Conservation (phyloP, 768 basidiomycete species). For the Boletus tomentosulus region DNA sequence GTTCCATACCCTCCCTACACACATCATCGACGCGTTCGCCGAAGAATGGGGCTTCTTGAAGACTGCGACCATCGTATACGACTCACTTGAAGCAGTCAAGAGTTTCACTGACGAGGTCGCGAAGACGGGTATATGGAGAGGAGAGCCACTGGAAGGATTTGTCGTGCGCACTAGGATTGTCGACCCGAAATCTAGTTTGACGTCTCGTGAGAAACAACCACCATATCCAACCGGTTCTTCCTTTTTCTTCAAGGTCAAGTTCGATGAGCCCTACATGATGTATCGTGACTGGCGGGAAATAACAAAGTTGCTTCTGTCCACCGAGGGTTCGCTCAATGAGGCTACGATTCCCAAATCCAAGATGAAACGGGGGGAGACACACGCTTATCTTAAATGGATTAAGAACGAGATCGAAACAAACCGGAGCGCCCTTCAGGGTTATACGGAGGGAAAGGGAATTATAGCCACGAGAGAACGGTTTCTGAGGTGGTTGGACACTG, state of each 20-base stretch:
- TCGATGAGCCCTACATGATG: slow-evolving; percentile 98
- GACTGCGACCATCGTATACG: slow-evolving; percentile 53
- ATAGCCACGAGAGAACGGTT: slow-evolving; percentile 80
- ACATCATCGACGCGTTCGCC: slow-evolving; percentile 73
- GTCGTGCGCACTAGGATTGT: slow-evolving; percentile 78
- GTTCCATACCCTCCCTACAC: slow-evolving; percentile 70
- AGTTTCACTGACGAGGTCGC: slow-evolving; percentile 68
- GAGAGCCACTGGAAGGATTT: slow-evolving; percentile 87
- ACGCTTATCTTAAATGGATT: slow-evolving; percentile 79
- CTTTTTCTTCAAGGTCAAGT: slow-evolving; percentile 99
- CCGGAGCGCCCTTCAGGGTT: slow-evolving; percentile 56
- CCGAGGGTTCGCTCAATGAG: slow-evolving; percentile 30
- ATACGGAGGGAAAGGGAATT: slow-evolving; percentile 73
- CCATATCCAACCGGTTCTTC: slow-evolving; percentile 79
- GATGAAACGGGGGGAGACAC: slow-evolving; percentile 74
- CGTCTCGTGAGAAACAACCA: slow-evolving; percentile 33
- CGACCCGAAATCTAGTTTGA: slow-evolving; percentile 33
- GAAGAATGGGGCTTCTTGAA: slow-evolving; percentile 88
- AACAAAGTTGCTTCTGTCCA: slow-evolving; percentile 67
- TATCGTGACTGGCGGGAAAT: slow-evolving; percentile 97
- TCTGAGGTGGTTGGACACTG: slow-evolving; percentile 57
- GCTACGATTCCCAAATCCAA: slow-evolving; percentile 55
- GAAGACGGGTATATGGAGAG: slow-evolving; percentile 72
- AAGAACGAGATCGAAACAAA: slow-evolving; percentile 67
- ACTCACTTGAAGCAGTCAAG: slow-evolving; percentile 63